phyloP scores from a whole-genome alignment of 2,329 filamentous ascomycete species.

The Aureobasidium sp. region DNA sequence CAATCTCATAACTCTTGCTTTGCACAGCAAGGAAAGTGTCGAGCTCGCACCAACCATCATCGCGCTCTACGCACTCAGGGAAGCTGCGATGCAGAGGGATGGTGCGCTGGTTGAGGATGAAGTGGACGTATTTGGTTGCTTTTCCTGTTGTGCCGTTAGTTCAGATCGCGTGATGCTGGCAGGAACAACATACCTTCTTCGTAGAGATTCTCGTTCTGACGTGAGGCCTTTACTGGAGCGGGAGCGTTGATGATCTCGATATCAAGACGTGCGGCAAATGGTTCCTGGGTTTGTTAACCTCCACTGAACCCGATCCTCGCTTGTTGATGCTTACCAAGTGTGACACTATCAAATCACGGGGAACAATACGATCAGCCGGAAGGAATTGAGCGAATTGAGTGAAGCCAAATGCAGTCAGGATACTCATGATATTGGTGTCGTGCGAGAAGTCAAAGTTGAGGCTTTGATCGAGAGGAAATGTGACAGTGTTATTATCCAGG shows the following conservation, averaged over 20 bases:
- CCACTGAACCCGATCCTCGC: not conserved
- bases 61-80: slow-evolving; percentile 55
- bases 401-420: slow-evolving; percentile 66
- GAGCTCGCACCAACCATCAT: slow-evolving; percentile 73
- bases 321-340: slow-evolving; percentile 39
- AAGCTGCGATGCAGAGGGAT: slow-evolving; percentile 62
- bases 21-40: slow-evolving; percentile 59
- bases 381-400: slow-evolving; percentile 59
- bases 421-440: slow-evolving; percentile 62
- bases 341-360: slow-evolving; percentile 57
- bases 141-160: slow-evolving; percentile 17
- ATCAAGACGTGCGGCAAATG: slow-evolving; percentile 65
- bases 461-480: slow-evolving; percentile 66
- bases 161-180: too few species aligned
- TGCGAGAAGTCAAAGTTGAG: slow-evolving; percentile 74
- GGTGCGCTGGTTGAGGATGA: slow-evolving; percentile 53
- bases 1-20: slow-evolving; percentile 50
- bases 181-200: slow-evolving; percentile 32
- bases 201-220: slow-evolving; percentile 43
- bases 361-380: slow-evolving; percentile 47
- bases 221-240: slow-evolving; percentile 50
- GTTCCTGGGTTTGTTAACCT: slow-evolving; percentile 39
- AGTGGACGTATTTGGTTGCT: slow-evolving; percentile 17
- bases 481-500: slow-evolving; percentile 58
- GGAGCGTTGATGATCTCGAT: slow-evolving; percentile 68